Percentiles rank a stretch among this genome's conserved stretches.
Conservation (phyloP, 495 filamentous ascomycete genomes). For the Gamarada debralockiae region DNA sequence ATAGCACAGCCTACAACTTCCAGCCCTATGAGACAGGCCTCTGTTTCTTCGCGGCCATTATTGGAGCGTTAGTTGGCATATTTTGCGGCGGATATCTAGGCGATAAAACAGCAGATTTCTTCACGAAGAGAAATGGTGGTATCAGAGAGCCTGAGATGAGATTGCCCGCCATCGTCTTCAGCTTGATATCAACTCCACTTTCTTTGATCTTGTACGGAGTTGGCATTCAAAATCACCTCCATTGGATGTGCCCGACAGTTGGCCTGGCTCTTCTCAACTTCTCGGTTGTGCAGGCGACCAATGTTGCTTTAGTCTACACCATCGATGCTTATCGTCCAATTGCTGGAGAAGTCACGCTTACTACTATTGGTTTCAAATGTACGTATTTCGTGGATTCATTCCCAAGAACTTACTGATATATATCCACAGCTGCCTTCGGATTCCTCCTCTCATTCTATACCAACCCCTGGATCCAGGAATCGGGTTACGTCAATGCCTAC, state of each 20-base stretch:
- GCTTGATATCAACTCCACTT: slow-evolving; percentile 40
- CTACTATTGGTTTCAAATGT: slow-evolving; percentile 49
- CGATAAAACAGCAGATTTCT: slow-evolving; percentile 43
- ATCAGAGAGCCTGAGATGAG: slow-evolving; percentile 53
- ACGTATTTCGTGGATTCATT: too few species aligned
- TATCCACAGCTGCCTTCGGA: slow-evolving; percentile 46
- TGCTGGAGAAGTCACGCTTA: slow-evolving; percentile 47
- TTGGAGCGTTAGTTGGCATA: slow-evolving; percentile 48
- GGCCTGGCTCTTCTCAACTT: slow-evolving; percentile 48
- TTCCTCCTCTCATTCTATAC: slow-evolving; percentile 57
- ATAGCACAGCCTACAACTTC: slow-evolving; percentile 39
- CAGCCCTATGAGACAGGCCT: slow-evolving; percentile 45
- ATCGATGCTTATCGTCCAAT: slow-evolving; percentile 52
- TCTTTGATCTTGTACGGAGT: slow-evolving; percentile 47
- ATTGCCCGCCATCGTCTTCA: slow-evolving; percentile 41
- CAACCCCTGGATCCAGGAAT: slow-evolving; percentile 47
- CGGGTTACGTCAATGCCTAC: slow-evolving; percentile 45
- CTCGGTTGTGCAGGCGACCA: slow-evolving; percentile 47
- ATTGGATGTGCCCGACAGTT: slow-evolving; percentile 53
- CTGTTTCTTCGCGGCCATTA: slow-evolving; percentile 42
- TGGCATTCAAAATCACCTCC: slow-evolving; percentile 42
- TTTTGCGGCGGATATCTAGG: slow-evolving; percentile 43
- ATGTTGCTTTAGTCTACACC: slow-evolving; percentile 47
- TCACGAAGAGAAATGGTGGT: slow-evolving; percentile 47
- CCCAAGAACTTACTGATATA: neutral